Conservation (phyloP, 176 grass and related monocot genomes). For the Oryza nivara region DNA sequence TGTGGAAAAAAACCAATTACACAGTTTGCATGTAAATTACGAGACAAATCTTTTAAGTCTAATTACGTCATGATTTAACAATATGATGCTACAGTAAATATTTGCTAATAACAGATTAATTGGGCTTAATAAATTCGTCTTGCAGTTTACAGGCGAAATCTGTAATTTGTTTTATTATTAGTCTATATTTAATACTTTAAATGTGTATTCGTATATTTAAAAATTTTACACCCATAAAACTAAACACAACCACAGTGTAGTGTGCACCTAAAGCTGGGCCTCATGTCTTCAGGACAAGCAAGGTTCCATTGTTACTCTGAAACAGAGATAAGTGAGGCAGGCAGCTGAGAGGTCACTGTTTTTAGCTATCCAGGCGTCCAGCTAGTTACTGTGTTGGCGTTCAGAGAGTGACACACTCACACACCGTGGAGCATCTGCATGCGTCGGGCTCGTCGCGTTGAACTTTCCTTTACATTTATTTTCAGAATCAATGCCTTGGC, state of each 20-base stretch:
- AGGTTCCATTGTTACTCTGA: conserved; percentile 20
- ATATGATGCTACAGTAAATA: no score
- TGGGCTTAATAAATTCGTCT: no score
- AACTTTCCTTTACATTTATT: background rate
- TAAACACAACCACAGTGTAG: background rate
- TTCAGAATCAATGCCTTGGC: background rate
- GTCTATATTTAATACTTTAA: no score
- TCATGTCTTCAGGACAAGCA: conserved; percentile 3
- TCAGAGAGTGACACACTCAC: background rate
- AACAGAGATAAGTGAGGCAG: background rate
- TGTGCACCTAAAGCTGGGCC: conserved; percentile 25
- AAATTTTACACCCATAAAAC: no score
- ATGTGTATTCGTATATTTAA: no score
- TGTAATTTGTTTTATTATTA: no score
- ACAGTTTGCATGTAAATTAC: no score
- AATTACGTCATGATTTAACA: no score
- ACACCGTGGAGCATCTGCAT: background rate
- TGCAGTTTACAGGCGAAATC: no score
- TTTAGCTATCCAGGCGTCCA: background rate
- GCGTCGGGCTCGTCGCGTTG: background rate
- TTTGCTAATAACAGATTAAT: no score
- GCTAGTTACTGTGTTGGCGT: background rate
- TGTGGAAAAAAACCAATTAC: no score
- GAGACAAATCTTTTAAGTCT: no score
- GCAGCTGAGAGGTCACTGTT: conserved; percentile 32